Conservation (phyloP, 768 basidiomycete genomes). For the Tylopilus intermedius region DNA sequence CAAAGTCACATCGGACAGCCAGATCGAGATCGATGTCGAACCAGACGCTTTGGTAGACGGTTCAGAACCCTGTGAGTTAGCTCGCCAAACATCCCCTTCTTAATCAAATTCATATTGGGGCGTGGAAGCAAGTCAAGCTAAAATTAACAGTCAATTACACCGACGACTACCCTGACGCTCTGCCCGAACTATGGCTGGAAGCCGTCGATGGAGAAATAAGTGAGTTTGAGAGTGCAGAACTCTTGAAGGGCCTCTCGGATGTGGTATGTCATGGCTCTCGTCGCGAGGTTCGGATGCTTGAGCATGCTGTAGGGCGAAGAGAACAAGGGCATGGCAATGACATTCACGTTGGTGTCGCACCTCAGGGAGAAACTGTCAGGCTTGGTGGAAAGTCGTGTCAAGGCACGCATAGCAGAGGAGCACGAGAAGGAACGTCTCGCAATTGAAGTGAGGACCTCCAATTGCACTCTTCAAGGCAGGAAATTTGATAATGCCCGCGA, state of each 20-base stretch:
- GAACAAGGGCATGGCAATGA: conserved; percentile 95
- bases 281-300: neutral
- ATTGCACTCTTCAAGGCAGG: neutral
- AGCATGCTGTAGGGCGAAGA: conserved; percentile 59
- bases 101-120: conserved; percentile 7
- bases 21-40: conserved; percentile 80
- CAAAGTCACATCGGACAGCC: conserved; percentile 79
- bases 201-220: conserved; percentile 60
- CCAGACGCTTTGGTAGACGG: conserved; percentile 74
- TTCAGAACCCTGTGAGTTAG: conserved; percentile 47
- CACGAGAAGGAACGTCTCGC: conserved; percentile 67
- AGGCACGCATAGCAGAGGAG: conserved; percentile 54
- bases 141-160: conserved; percentile 72
- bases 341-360: conserved; percentile 86
- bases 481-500: conserved; percentile 1
- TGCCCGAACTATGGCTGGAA: conserved; percentile 70
- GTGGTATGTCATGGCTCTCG: conserved; percentile 40
- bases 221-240: conserved; percentile 48
- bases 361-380: conserved; percentile 71
- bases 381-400: conserved; percentile 57
- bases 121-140: conserved; percentile 59
- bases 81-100: neutral
- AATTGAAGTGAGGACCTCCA: conserved; percentile 56
- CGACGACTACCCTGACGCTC: conserved; percentile 75
- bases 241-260: conserved; percentile 53